Conservation (phyloP, 2,329 filamentous ascomycete genomes). For the Arthroderma uncinatum region DNA sequence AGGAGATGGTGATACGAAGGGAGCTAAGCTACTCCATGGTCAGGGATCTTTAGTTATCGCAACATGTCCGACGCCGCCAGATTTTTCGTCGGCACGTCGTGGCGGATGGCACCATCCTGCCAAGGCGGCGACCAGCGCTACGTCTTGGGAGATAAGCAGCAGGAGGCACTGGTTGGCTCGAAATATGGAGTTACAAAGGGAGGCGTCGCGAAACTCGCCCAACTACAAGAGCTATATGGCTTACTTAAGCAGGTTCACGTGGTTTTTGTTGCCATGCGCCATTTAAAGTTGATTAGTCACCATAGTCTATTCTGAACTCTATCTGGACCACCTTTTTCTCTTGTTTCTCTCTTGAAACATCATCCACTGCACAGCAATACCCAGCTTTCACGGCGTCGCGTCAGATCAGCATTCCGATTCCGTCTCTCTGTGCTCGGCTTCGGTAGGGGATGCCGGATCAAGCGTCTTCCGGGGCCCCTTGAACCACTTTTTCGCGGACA, state of each 20-base stretch:
- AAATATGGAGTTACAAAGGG: not conserved
- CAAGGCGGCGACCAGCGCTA: not conserved
- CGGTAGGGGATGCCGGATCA: conserved; percentile 15
- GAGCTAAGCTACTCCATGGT: not conserved
- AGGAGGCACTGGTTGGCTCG: not conserved
- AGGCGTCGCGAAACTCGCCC: not conserved
- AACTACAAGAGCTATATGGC: too few relatives aligned
- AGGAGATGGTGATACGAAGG: not conserved
- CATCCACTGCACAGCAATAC: too few relatives aligned
- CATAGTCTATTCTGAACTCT: not conserved
- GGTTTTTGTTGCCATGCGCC: not conserved
- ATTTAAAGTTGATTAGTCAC: not conserved
- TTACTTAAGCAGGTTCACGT: not conserved
- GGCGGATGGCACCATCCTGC: not conserved
- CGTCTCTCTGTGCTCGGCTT: not conserved
- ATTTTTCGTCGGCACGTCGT: not conserved
- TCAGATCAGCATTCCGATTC: too few relatives aligned
- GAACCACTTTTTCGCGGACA: conserved; percentile 50
- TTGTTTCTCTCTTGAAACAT: too few relatives aligned
- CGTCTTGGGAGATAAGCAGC: not conserved
- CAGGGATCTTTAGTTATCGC: not conserved
- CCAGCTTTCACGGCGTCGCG: too few relatives aligned
- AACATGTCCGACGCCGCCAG: not conserved
- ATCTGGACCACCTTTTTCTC: too few relatives aligned
- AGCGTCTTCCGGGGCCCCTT: conserved; percentile 49